Conservation (phyloP, 2,329 filamentous ascomycete species). For the Cladosporium austrohemisphaericum region DNA sequence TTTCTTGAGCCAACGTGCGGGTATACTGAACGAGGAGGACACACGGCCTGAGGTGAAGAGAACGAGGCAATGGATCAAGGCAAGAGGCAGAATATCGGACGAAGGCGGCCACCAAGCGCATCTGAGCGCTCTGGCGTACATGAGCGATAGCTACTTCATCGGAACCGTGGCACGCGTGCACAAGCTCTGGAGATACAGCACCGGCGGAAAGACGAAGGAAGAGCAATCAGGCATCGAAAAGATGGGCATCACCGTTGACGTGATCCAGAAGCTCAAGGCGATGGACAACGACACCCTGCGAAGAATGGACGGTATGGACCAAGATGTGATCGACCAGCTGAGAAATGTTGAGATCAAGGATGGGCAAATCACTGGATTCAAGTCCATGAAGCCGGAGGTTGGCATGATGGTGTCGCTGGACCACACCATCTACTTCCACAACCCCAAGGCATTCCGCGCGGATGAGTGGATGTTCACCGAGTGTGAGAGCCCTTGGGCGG, state of each 20-base stretch:
- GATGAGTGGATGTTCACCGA: constrained; percentile 75
- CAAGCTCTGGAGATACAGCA: constrained; percentile 68
- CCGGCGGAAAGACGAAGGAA: constrained; percentile 20
- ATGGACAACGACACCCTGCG: constrained; percentile 44
- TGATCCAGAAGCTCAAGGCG: constrained; percentile 42
- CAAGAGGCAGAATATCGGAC: constrained; percentile 68
- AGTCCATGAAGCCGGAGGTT: constrained; percentile 54
- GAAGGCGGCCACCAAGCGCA: constrained; percentile 75
- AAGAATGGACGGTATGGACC: constrained; percentile 41
- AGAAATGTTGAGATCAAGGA: constrained; percentile 37
- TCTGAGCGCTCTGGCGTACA: constrained; percentile 83
- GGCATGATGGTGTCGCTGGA: constrained; percentile 86
- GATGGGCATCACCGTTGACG: constrained; percentile 36
- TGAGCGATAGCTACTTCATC: constrained; percentile 91
- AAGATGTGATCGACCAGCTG: constrained; percentile 52
- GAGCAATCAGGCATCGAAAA: constrained; percentile 20
- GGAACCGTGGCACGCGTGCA: constrained; percentile 81
- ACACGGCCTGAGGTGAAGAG: constrained; percentile 61
- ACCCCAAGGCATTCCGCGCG: constrained; percentile 47
- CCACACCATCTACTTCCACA: constrained; percentile 59
- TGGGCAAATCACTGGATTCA: constrained; percentile 44
- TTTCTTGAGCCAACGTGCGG: constrained; percentile 56
- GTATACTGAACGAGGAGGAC: constrained; percentile 52
- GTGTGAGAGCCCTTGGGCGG: constrained; percentile 77
- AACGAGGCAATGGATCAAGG: constrained; percentile 66